phyloP scores from a whole-genome alignment of 495 filamentous ascomycete species.

The Penicillium parvum region DNA sequence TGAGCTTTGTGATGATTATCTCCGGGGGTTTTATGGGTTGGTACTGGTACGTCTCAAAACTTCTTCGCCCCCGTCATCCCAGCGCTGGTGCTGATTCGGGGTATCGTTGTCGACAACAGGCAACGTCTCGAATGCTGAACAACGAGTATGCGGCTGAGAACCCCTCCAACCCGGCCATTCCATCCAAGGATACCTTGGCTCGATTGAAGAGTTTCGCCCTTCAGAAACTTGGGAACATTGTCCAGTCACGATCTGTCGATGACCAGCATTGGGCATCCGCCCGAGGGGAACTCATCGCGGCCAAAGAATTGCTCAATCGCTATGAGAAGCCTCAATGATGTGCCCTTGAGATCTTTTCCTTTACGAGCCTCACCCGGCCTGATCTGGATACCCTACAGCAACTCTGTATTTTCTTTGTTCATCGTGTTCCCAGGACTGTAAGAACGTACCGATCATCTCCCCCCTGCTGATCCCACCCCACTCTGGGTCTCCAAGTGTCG shows the following conservation, averaged over 20 bases:
- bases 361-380: no score
- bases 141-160: constrained; percentile 6
- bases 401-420: no score
- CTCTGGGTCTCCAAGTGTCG: no score
- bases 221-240: constrained; percentile 68
- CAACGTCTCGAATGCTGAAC: constrained; percentile 19
- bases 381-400: constrained; percentile 9
- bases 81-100: not conserved
- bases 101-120: constrained; percentile 6
- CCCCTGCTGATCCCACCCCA: no score
- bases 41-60: constrained; percentile 56
- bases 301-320: constrained; percentile 63
- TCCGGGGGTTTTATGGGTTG: constrained; percentile 89
- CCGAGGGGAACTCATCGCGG: constrained; percentile 70
- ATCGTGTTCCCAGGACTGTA: no score
- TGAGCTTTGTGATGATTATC: constrained; percentile 88
- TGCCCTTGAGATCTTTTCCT: not conserved
- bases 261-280: constrained; percentile 64
- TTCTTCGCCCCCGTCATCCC: no score
- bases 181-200: constrained; percentile 50
- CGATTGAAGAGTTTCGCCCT: constrained; percentile 70
- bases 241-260: constrained; percentile 54
- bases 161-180: constrained; percentile 9
- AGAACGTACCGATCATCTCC: no score
- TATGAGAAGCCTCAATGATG: constrained; percentile 14